phyloP scores from a whole-genome alignment of 2,329 filamentous ascomycete species.

The Pleurostoma richardsiae region DNA sequence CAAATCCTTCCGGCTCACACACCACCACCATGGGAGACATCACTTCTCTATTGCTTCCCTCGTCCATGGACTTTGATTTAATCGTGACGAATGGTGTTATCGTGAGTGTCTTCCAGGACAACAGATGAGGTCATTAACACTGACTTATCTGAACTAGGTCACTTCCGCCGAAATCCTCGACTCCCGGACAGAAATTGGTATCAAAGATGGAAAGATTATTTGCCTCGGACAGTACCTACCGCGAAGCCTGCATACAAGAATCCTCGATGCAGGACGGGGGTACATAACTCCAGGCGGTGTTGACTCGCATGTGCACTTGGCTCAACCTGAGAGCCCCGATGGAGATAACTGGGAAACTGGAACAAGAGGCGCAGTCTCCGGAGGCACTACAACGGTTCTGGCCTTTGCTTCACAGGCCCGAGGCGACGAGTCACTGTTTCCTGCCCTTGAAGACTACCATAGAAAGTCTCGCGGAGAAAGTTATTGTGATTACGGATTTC shows the following conservation, averaged over 20 bases:
- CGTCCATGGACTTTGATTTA: no score
- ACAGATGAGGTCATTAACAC: no score
- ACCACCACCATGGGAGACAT: no score
- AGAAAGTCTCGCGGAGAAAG: slow-evolving; percentile 33
- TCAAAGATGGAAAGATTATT: slow-evolving; percentile 35
- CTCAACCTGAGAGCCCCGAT: slow-evolving; percentile 26
- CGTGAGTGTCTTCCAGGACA: no score
- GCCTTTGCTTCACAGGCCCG: slow-evolving; percentile 51
- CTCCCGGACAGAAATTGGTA: slow-evolving; percentile 25
- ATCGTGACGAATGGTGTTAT: no score
- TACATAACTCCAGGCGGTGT: slow-evolving; percentile 36
- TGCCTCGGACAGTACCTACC: slow-evolving; percentile 28
- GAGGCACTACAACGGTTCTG: slow-evolving; percentile 54
- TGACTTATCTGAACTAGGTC: no score
- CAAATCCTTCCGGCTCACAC: no score
- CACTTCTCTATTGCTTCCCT: no score
- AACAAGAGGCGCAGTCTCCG: slow-evolving; percentile 49
- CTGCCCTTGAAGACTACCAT: slow-evolving; percentile 42
- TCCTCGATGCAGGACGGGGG: slow-evolving; percentile 35
- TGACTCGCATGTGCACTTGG: slow-evolving; percentile 32
- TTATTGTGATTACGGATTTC: slow-evolving; percentile 54
- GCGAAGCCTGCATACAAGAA: slow-evolving; percentile 13
- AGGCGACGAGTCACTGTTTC: slow-evolving; percentile 35
- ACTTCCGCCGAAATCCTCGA: no score
- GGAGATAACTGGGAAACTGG: slow-evolving; percentile 24